A percentile compares a stretch with the other conserved stretches of the same genome.
phyloP scores from a whole-genome alignment of 176 grass and related monocot genomes.

The Otatea glauca region DNA sequence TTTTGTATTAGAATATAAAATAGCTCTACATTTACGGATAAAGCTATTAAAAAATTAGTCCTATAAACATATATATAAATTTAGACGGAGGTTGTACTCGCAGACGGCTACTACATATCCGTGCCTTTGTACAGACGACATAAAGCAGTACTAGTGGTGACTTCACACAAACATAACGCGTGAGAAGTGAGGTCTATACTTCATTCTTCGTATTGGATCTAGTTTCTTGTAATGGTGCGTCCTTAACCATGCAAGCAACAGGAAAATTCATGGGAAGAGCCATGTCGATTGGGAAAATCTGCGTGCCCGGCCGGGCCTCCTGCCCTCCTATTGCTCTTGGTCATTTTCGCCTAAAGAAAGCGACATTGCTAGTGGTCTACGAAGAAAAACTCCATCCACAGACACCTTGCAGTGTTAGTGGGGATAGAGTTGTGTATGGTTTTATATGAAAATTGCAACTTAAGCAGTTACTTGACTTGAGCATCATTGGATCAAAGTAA shows the following conservation, averaged over 20 bases:
- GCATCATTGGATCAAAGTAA: too few relatives aligned
- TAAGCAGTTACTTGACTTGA: too few relatives aligned
- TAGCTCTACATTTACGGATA: too few relatives aligned
- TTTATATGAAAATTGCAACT: too few relatives aligned
- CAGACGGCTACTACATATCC: neutral
- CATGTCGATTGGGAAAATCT: neutral
- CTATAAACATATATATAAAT: too few relatives aligned
- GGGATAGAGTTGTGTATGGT: too few relatives aligned
- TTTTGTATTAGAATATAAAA: too few relatives aligned
- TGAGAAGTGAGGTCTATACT: neutral
- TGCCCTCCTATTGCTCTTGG: neutral
- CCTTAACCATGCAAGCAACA: neutral
- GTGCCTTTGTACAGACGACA: neutral
- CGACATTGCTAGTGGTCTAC: neutral
- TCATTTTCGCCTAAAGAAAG: constrained; percentile 33
- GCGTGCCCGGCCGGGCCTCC: neutral
- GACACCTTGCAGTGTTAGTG: neutral
- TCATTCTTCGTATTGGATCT: neutral
- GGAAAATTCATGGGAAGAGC: neutral
- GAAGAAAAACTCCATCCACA: neutral
- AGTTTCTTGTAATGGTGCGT: neutral
- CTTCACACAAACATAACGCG: neutral
- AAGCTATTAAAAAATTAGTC: too few relatives aligned
- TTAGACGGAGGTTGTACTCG: too few relatives aligned
- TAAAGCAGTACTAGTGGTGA: neutral